These are phyloP conservation scores for Candida freyschussii DNA, from an alignment of 1,139 yeast species.

Conservation along the genomic window DNA sequence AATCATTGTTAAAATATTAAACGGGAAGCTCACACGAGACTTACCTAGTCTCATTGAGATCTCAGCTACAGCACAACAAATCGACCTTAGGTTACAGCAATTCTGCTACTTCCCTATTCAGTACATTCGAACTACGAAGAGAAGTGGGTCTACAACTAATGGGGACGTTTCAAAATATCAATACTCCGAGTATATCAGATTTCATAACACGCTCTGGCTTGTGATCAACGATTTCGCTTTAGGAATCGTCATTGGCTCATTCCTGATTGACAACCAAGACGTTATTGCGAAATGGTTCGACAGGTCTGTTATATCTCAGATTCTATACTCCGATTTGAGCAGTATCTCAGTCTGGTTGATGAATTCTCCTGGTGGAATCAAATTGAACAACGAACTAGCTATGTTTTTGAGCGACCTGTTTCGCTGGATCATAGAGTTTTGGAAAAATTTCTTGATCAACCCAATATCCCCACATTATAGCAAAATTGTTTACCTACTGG, in stretches of 20 bases:
- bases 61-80: conserved; percentile 70
- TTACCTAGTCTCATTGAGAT: conserved; percentile 35
- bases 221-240: conserved; percentile 75
- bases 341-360: conserved; percentile 68
- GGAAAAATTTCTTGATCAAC: conserved; percentile 40
- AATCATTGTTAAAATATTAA: conserved; percentile 33
- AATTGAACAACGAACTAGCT: conserved; percentile 83
- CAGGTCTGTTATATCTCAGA: conserved; percentile 31
- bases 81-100: conserved; percentile 75
- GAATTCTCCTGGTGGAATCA: conserved; percentile 91
- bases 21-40: conserved; percentile 28
- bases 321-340: conserved; percentile 37
- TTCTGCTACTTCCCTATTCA: conserved; percentile 79
- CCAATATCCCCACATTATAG: conserved; percentile 31
- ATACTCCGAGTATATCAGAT: conserved; percentile 74
- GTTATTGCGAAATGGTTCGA: conserved; percentile 35
- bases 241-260: conserved; percentile 57
- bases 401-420: conserved; percentile 81
- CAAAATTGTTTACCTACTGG: conserved; percentile 32
- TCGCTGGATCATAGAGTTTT: conserved; percentile 76
- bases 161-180: conserved; percentile 27
- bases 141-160: conserved; percentile 24
- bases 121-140: conserved; percentile 47
- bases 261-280: conserved; percentile 43
- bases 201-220: conserved; percentile 87